phyloP scores from a whole-genome alignment of 306 rosid genomes.

The Sicyos edulis region DNA sequence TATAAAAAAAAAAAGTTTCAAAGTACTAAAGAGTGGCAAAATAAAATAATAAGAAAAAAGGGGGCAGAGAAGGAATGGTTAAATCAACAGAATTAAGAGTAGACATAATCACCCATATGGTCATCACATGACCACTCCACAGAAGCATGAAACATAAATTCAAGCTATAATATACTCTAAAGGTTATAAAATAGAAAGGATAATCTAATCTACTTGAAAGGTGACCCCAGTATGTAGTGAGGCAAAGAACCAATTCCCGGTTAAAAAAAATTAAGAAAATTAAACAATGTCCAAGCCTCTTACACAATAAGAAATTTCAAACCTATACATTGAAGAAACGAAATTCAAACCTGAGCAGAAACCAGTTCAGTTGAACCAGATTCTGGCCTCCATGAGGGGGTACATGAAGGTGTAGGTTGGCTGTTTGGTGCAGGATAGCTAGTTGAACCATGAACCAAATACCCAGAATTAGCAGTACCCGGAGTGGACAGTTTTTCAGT shows the following conservation, averaged over 20 bases:
- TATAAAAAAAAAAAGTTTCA: neutral
- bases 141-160: neutral
- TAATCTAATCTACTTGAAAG: no score
- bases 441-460: slow-evolving; percentile 50
- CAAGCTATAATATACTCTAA: neutral
- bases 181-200: no score
- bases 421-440: slow-evolving; percentile 49
- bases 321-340: slow-evolving; percentile 15
- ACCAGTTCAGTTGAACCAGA: slow-evolving; percentile 54
- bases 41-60: no score
- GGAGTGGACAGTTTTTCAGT: slow-evolving; percentile 75
- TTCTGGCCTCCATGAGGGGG: slow-evolving; percentile 76
- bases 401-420: slow-evolving; percentile 53
- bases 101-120: neutral
- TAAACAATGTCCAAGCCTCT: neutral
- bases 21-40: neutral
- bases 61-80: neutral
- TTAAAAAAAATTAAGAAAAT: no score
- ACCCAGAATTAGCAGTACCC: slow-evolving; percentile 47
- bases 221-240: no score
- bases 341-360: slow-evolving; percentile 81
- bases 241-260: no score
- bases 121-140: neutral
- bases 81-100: neutral
- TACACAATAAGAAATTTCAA: slow-evolving; percentile 5